These are phyloP conservation scores for Cutaneotrichosporon cavernicola DNA, from an alignment of 1,284 basidiomycete species.

Conservation along the genomic window DNA sequence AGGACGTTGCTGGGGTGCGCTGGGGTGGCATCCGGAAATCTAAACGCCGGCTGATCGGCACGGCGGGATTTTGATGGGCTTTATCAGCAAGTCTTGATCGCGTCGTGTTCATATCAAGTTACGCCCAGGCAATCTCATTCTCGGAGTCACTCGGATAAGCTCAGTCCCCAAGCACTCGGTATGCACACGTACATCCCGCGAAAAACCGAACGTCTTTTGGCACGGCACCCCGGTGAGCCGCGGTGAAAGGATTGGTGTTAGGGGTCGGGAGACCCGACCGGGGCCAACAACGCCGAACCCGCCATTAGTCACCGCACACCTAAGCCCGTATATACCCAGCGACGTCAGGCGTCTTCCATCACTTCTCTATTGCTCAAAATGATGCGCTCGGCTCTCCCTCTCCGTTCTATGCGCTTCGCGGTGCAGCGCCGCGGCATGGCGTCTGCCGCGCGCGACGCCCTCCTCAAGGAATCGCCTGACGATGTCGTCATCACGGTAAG, in stretches of 20 bases:
- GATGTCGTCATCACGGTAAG: slow-evolving; percentile 85
- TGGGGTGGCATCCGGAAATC: slow-evolving; percentile 4
- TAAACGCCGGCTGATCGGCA: background rate
- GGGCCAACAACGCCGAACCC: background rate
- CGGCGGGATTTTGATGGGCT: background rate
- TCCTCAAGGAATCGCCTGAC: slow-evolving; percentile 61
- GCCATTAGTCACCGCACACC: slow-evolving; percentile 8
- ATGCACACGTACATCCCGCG: background rate
- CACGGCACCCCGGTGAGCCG: background rate
- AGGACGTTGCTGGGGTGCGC: too few species aligned
- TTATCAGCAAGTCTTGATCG: background rate
- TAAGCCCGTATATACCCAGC: slow-evolving; percentile 5
- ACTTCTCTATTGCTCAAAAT: background rate
- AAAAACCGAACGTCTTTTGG: background rate
- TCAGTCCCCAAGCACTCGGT: background rate
- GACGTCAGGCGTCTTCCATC: background rate
- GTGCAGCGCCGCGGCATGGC: slow-evolving; percentile 10
- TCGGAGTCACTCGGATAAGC: background rate
- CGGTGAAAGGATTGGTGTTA: background rate
- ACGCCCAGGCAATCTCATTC: background rate
- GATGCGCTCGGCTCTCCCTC: slow-evolving; percentile 8
- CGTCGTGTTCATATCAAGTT: background rate
- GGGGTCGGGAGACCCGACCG: slow-evolving; percentile 10
- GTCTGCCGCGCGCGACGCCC: slow-evolving; percentile 51
- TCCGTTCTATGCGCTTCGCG: slow-evolving; percentile 9